These are phyloP conservation scores for Tilletiopsis washingtonensis DNA, from an alignment of 1,284 basidiomycete species.

Conservation along the genomic window DNA sequence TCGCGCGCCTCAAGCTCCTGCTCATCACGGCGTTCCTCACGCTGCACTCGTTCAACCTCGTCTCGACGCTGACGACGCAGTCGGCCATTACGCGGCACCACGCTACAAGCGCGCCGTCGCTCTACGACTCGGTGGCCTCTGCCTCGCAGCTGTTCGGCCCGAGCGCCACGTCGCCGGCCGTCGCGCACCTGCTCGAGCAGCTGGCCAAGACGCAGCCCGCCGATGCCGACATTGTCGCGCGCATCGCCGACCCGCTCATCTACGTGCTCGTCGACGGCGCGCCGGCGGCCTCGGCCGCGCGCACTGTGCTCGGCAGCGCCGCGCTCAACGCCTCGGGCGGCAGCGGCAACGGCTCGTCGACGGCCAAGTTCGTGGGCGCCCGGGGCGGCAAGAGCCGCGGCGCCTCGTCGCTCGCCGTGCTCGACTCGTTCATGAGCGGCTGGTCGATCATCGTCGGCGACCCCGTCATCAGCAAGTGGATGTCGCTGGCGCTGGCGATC, in stretches of 20 bases:
- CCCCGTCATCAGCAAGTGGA: constrained; percentile 91
- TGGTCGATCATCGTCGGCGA: constrained; percentile 94
- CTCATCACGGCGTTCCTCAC: constrained; percentile 55
- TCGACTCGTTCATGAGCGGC: constrained; percentile 83
- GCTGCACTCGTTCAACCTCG: constrained; percentile 64
- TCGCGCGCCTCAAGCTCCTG: constrained; percentile 80
- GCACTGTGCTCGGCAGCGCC: constrained; percentile 23
- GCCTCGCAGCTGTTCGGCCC: constrained; percentile 21
- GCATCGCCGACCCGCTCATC: constrained; percentile 51
- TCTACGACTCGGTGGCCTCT: constrained; percentile 31
- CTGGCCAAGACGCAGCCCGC: constrained; percentile 22
- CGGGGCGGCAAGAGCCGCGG: neutral
- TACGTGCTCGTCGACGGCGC: constrained; percentile 61
- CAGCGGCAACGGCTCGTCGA: neutral
- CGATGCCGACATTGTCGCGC: constrained; percentile 30
- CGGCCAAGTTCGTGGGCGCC: neutral
- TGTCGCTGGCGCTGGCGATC: constrained; percentile 76
- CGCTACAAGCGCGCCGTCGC: constrained; percentile 40
- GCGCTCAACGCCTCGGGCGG: constrained; percentile 34
- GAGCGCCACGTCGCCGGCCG: constrained; percentile 11
- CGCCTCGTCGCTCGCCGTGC: constrained; percentile 41
- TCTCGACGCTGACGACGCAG: constrained; percentile 77
- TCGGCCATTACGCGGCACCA: constrained; percentile 58
- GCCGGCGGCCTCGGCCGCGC: constrained; percentile 12
- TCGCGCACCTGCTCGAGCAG: constrained; percentile 28